A percentile compares a stretch with the other conserved stretches of the same genome.
These are phyloP conservation scores for Echium plantagineum DNA, from an alignment of 257 asterid genomes.

Conservation along the genomic window DNA sequence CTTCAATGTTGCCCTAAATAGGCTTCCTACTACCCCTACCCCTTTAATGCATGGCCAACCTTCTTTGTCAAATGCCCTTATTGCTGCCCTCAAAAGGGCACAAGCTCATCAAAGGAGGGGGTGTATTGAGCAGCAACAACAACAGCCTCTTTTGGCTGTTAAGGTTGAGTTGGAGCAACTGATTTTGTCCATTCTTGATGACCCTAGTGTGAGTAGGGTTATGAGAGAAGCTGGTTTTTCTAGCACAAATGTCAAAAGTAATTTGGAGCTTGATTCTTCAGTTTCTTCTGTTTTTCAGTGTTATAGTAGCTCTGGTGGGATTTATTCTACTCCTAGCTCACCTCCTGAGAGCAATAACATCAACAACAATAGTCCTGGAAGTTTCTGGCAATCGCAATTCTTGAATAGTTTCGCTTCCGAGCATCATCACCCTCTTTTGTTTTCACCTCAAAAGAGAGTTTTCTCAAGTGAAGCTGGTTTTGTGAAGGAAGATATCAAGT, in stretches of 20 bases:
- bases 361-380: conserved; percentile 11
- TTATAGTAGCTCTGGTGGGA: conserved; percentile 45
- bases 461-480: conserved; percentile 4
- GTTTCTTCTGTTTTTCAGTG: conserved; percentile 39
- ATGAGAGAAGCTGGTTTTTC: conserved; percentile 90
- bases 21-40: conserved; percentile 65
- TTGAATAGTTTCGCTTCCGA: conserved; percentile 4
- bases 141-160: conserved; percentile 32
- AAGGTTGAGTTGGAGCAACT: conserved; percentile 77
- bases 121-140: conserved; percentile 51
- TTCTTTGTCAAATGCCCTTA: conserved; percentile 58
- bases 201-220: conserved; percentile 77
- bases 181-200: conserved; percentile 62
- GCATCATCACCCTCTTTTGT: conserved; percentile 23
- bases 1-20: conserved; percentile 79
- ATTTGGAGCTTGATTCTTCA: conserved; percentile 29
- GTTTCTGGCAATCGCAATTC: conserved; percentile 21
- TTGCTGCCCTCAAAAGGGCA: conserved; percentile 76
- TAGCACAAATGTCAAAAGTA: conserved; percentile 43
- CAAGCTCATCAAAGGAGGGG: conserved; percentile 75
- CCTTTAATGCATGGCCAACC: conserved; percentile 64
- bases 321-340: conserved; percentile 59
- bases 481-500: conserved; percentile 23
- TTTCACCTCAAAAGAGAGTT: conserved; percentile 27
- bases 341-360: conserved; percentile 26